These are phyloP conservation scores for Penicillium sp. DNA, from an alignment of 2,329 filamentous ascomycete genomes.

Conservation along the genomic window DNA sequence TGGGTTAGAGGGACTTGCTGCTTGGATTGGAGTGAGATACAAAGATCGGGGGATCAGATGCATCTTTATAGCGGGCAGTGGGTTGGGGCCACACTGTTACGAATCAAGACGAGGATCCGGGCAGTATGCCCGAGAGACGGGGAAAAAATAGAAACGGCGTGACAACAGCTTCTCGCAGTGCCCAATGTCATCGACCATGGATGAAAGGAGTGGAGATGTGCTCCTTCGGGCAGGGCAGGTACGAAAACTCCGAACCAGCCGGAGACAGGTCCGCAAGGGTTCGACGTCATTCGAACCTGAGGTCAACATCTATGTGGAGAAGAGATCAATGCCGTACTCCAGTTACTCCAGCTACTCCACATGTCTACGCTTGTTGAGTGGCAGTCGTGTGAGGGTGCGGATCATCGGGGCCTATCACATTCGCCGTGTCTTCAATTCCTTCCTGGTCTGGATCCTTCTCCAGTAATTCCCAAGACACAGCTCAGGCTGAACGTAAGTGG, in stretches of 20 bases:
- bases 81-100: constrained; percentile 8
- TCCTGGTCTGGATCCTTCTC: background rate
- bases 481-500: background rate
- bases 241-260: constrained; percentile 18
- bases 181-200: constrained; percentile 9
- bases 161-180: constrained; percentile 2
- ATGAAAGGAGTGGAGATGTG: constrained; percentile 6
- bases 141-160: constrained; percentile 11
- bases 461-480: background rate
- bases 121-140: constrained; percentile 9
- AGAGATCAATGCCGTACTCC: constrained; percentile 1
- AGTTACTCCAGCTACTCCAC: constrained; percentile 10
- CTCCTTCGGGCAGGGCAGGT: constrained; percentile 9
- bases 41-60: background rate
- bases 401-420: constrained; percentile 8
- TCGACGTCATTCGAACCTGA: constrained; percentile 22
- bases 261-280: constrained; percentile 13
- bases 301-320: constrained; percentile 14
- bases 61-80: constrained; percentile 19
- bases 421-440: background rate
- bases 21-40: background rate
- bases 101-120: constrained; percentile 12
- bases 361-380: constrained; percentile 7
- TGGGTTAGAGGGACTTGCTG: background rate
- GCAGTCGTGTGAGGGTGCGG: constrained; percentile 4